phyloP scores from a whole-genome alignment of 164 flowering plant genomes.

The Berberis vulgaris region DNA sequence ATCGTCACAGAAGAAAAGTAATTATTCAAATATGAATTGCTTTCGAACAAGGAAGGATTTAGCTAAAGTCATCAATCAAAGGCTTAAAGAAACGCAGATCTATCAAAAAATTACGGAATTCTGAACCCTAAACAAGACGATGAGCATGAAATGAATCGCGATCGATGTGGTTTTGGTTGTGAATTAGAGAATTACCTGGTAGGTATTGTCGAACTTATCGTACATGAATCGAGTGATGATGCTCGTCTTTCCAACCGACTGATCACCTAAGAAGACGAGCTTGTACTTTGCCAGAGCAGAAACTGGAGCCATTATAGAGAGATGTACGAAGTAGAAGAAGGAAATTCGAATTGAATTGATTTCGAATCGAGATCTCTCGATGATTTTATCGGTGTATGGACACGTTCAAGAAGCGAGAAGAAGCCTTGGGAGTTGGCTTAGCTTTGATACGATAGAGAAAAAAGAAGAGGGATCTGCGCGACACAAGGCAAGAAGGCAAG shows the following conservation, averaged over 20 bases:
- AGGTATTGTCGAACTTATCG: conserved; percentile 79
- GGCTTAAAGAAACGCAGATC: too few relatives aligned
- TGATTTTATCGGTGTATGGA: background rate
- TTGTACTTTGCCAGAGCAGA: conserved; percentile 80
- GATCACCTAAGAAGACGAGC: conserved; percentile 77
- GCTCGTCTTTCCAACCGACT: conserved; percentile 85
- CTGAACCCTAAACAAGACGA: too few relatives aligned
- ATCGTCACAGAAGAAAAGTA: too few relatives aligned
- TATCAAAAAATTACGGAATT: too few relatives aligned
- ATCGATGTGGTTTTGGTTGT: background rate
- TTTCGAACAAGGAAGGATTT: too few relatives aligned
- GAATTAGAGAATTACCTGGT: conserved; percentile 41
- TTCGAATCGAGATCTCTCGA: background rate
- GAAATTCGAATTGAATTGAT: background rate
- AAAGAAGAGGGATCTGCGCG: background rate
- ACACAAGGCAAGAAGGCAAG: too few relatives aligned
- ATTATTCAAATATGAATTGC: too few relatives aligned
- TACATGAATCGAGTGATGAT: conserved; percentile 91
- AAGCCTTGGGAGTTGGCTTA: background rate
- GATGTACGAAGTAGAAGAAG: background rate
- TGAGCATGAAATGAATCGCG: background rate
- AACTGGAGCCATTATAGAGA: conserved; percentile 48
- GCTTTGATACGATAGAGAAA: background rate
- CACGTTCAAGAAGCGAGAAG: background rate
- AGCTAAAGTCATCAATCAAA: too few relatives aligned